These are phyloP conservation scores for Paecilomyces variotii DNA, from an alignment of 2,329 filamentous ascomycete species.

Conservation along the genomic window DNA sequence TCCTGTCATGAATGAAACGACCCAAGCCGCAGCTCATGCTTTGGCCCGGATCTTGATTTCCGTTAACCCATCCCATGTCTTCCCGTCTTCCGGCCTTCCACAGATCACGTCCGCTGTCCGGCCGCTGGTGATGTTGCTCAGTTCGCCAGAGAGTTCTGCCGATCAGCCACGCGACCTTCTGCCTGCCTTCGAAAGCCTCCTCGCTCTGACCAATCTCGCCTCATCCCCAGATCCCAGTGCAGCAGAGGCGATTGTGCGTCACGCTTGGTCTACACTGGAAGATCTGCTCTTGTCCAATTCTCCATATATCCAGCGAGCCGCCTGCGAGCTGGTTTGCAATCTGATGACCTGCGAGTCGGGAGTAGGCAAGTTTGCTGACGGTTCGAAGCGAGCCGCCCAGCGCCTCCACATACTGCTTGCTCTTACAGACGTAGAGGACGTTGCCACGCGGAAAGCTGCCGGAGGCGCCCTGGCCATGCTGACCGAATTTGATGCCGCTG, in stretches of 20 bases:
- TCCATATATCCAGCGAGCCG: slow-evolving; percentile 66
- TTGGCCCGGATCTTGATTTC: slow-evolving; percentile 80
- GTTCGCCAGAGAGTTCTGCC: slow-evolving; percentile 48
- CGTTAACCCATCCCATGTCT: slow-evolving; percentile 75
- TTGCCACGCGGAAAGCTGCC: slow-evolving; percentile 70
- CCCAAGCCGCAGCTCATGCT: slow-evolving; percentile 63
- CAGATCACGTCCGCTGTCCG: slow-evolving; percentile 70
- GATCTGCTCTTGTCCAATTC: slow-evolving; percentile 75
- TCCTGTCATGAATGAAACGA: slow-evolving; percentile 29
- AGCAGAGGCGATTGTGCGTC: slow-evolving; percentile 65
- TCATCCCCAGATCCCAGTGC: slow-evolving; percentile 44
- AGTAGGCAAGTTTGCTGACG: slow-evolving; percentile 41
- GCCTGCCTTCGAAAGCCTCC: slow-evolving; percentile 80
- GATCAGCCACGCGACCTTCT: slow-evolving; percentile 64
- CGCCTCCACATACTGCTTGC: slow-evolving; percentile 79
- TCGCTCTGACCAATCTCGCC: slow-evolving; percentile 90
- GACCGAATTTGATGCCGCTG: slow-evolving; percentile 67
- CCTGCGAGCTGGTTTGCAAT: slow-evolving; percentile 87
- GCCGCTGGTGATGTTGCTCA: slow-evolving; percentile 67
- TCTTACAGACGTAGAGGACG: slow-evolving; percentile 76
- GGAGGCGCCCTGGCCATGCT: slow-evolving; percentile 83
- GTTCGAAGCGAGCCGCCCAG: slow-evolving; percentile 58
- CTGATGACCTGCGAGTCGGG: slow-evolving; percentile 47
- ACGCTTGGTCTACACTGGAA: slow-evolving; percentile 68
- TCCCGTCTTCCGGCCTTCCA: slow-evolving; percentile 67